phyloP scores from a whole-genome alignment of 2,329 filamentous ascomycete species.

The Pezizomycotina sp. region DNA sequence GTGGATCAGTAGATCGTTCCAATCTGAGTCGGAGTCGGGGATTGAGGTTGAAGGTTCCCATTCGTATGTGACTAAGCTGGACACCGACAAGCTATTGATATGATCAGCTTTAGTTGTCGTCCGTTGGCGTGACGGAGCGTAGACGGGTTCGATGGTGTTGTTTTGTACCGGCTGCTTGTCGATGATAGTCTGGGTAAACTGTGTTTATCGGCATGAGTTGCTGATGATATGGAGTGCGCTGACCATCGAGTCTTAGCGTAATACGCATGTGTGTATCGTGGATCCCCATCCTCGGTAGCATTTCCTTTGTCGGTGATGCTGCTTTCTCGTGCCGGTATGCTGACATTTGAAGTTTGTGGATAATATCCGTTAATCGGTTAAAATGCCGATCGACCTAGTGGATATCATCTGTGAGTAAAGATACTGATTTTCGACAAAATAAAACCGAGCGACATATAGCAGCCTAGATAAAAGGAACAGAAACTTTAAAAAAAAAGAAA shows the following conservation, averaged over 20 bases:
- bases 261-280: slow-evolving; percentile 25
- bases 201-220: no score
- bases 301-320: slow-evolving; percentile 45
- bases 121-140: no score
- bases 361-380: slow-evolving; percentile 31
- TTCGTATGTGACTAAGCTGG: no score
- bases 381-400: slow-evolving; percentile 40
- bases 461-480: no score
- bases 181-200: no score
- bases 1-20: slow-evolving; percentile 23
- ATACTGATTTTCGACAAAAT: background rate
- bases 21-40: slow-evolving; percentile 24
- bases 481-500: no score
- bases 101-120: no score
- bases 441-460: background rate
- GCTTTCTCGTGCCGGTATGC: slow-evolving; percentile 38
- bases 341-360: slow-evolving; percentile 15
- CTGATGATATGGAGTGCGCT: slow-evolving; percentile 11
- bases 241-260: slow-evolving; percentile 21
- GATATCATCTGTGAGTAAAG: background rate
- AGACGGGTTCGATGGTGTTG: no score
- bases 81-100: no score
- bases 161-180: no score
- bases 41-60: no score
- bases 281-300: slow-evolving; percentile 36